phyloP scores from a whole-genome alignment of 2,329 filamentous ascomycete species.

The Pestalotiopsis sp. region DNA sequence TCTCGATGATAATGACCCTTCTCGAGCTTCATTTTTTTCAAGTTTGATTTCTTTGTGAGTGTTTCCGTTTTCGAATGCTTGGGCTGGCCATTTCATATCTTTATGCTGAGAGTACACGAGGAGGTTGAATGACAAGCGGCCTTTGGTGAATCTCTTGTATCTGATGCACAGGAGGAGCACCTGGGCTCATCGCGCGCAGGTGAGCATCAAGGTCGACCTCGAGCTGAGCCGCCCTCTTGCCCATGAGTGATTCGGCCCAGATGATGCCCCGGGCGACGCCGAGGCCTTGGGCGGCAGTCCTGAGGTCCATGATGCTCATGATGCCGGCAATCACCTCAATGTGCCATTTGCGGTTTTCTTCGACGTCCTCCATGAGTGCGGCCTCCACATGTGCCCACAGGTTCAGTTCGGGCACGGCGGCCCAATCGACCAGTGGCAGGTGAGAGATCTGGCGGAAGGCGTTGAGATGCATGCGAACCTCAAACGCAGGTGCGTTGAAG shows the following conservation, averaged over 20 bases:
- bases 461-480: constrained; percentile 26
- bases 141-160: too few relatives aligned
- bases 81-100: too few relatives aligned
- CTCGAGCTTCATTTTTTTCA: too few relatives aligned
- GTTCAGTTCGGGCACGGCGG: constrained; percentile 29
- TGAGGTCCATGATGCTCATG: constrained; percentile 24
- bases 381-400: constrained; percentile 30
- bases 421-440: constrained; percentile 28
- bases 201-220: constrained; percentile 23
- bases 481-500: constrained; percentile 24
- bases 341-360: constrained; percentile 24
- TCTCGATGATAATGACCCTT: too few relatives aligned
- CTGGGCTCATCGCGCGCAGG: not conserved
- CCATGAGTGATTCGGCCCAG: constrained; percentile 28
- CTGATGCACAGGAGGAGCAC: too few relatives aligned
- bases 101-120: too few relatives aligned
- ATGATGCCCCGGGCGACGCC: constrained; percentile 27
- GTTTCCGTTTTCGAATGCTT: too few relatives aligned
- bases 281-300: constrained; percentile 22
- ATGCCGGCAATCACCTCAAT: constrained; percentile 26
- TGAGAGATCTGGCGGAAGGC: constrained; percentile 31
- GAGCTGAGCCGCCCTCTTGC: constrained; percentile 22
- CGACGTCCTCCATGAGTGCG: constrained; percentile 27
- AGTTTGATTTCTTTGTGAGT: too few relatives aligned
- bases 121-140: too few relatives aligned